Conservation (phyloP, 371 early-diverging fungal species). For the Mucor piriformis region DNA sequence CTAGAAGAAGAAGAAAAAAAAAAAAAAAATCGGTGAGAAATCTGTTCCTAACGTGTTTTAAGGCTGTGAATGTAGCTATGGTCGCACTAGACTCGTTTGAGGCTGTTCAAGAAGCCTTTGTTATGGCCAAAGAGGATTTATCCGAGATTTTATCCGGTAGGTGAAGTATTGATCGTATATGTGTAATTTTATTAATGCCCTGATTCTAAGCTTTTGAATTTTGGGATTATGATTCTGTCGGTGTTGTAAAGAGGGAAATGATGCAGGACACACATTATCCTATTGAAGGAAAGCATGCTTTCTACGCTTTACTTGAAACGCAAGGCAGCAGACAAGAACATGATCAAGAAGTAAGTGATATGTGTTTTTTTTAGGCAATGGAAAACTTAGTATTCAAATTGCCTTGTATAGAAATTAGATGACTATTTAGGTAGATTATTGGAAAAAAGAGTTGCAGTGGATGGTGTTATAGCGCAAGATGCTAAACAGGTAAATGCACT, state of each 20-base stretch:
- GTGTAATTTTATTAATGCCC: neutral
- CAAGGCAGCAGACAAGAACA: constrained; percentile 79
- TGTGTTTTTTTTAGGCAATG: neutral
- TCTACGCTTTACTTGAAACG: constrained; percentile 92
- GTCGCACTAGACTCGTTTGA: constrained; percentile 48
- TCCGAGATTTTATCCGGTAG: constrained; percentile 54
- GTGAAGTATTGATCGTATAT: neutral
- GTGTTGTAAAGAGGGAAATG: constrained; percentile 68
- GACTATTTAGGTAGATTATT: constrained; percentile 57
- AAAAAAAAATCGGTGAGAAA: neutral
- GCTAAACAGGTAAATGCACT: constrained; percentile 40
- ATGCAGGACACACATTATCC: constrained; percentile 76
- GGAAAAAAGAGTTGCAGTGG: constrained; percentile 57
- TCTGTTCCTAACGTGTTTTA: neutral
- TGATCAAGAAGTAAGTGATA: constrained; percentile 60
- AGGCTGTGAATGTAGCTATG: constrained; percentile 49
- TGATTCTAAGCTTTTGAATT: constrained; percentile 75
- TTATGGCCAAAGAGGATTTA: constrained; percentile 48
- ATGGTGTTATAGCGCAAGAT: constrained; percentile 84
- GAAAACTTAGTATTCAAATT: too few relatives aligned
- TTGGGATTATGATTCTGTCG: constrained; percentile 72
- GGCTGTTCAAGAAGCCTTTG: constrained; percentile 43
- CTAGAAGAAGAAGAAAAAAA: neutral
- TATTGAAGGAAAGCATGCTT: constrained; percentile 58
- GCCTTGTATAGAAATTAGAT: constrained; percentile 59